phyloP scores from a whole-genome alignment of 257 asterid species.

The Primulina huaijiensis region DNA sequence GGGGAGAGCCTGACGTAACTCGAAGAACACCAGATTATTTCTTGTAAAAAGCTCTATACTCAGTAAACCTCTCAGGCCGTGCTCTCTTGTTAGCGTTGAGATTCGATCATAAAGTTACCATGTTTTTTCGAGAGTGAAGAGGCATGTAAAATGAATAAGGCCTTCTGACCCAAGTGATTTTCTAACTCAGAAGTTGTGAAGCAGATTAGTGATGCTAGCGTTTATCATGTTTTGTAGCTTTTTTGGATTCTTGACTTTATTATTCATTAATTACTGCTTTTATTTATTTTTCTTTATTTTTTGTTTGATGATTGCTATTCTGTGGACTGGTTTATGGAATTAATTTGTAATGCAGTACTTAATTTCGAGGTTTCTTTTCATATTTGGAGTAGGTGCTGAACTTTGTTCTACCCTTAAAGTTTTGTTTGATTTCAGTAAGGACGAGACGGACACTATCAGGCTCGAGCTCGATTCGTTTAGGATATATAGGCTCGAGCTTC shows the following conservation, averaged over 20 bases:
- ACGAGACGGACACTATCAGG: no score
- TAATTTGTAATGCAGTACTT: neutral
- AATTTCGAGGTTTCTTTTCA: neutral
- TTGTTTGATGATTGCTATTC: slow-evolving; percentile 17
- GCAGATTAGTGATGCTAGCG: slow-evolving; percentile 32
- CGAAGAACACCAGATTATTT: slow-evolving; percentile 77
- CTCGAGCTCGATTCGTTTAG: no score
- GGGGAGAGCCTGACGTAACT: slow-evolving; percentile 79
- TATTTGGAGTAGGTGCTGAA: neutral
- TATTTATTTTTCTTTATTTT: neutral
- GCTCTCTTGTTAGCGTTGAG: slow-evolving; percentile 18
- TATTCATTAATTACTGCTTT: slow-evolving; percentile 18
- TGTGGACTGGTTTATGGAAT: slow-evolving; percentile 29
- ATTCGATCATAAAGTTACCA: slow-evolving; percentile 20
- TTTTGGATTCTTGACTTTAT: slow-evolving; percentile 13
- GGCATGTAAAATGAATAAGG: slow-evolving; percentile 35
- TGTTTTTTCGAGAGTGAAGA: slow-evolving; percentile 27
- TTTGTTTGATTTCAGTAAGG: no score
- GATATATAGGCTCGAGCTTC: no score
- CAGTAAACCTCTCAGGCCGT: neutral
- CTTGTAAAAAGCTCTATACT: slow-evolving; percentile 39
- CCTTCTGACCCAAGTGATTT: slow-evolving; percentile 26
- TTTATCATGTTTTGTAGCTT: slow-evolving; percentile 34
- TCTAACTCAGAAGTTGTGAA: slow-evolving; percentile 37
- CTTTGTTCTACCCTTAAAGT: no score